Evolutionary conservation across 164 flowering plant species (phyloP).

Genomic region (Umbilicus rupestris): DNA sequence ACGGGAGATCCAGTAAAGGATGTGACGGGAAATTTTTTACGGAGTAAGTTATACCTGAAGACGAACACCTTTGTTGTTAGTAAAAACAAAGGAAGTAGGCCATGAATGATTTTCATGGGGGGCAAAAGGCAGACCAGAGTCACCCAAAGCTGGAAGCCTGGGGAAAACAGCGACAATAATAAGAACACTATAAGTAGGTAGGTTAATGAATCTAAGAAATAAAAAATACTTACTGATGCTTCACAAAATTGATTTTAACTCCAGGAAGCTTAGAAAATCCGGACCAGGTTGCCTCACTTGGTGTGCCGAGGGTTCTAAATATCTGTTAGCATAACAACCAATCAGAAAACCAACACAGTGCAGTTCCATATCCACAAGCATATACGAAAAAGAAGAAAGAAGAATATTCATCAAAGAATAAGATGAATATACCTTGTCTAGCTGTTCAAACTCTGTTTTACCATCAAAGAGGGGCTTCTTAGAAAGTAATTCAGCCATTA

Average conservation of each 20-base stretch:
- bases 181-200: conserved; percentile 22
- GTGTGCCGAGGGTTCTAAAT: conserved; percentile 71
- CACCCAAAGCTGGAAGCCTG: conserved; percentile 93
- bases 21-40: conserved; percentile 74
- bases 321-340: conserved; percentile 36
- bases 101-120: conserved; percentile 16
- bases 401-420: not conserved
- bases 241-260: conserved; percentile 63
- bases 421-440: conserved; percentile 62
- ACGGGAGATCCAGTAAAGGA: conserved; percentile 82
- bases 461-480: conserved; percentile 86
- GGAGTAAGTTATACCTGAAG: conserved; percentile 78
- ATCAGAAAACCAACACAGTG: not conserved
- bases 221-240: conserved; percentile 59
- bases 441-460: conserved; percentile 84
- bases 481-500: conserved; percentile 91
- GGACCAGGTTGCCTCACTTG: conserved; percentile 87
- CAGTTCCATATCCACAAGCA: not conserved
- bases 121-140: conserved; percentile 71
- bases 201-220: not conserved
- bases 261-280: conserved; percentile 78
- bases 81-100: conserved; percentile 11
- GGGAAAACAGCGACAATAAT: conserved; percentile 50
- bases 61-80: conserved; percentile 26
- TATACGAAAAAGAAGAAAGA: not conserved